These are phyloP conservation scores for Hypomyces perniciosus DNA, from an alignment of 2,329 filamentous ascomycete genomes.

Conservation along the genomic window DNA sequence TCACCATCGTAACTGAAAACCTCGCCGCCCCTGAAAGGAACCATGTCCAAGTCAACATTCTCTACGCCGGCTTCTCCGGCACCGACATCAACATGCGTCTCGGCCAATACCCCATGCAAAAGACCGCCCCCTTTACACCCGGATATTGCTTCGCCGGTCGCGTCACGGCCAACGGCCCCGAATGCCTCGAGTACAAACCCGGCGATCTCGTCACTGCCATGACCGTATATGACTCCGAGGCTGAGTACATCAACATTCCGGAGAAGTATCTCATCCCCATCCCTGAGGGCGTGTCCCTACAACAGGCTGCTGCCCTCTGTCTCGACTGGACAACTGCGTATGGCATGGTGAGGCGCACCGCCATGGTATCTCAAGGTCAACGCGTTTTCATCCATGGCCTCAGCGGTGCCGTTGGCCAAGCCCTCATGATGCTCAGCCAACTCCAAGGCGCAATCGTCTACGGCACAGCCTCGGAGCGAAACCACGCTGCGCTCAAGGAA, in stretches of 20 bases:
- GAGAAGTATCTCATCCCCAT: constrained; percentile 41
- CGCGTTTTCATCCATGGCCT: constrained; percentile 46
- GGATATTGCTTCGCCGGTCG: constrained; percentile 44
- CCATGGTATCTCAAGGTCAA: constrained; percentile 36
- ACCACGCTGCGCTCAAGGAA: constrained; percentile 34
- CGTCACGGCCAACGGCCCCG: constrained; percentile 33
- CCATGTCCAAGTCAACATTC: constrained; percentile 41
- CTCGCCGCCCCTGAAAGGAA: constrained; percentile 34
- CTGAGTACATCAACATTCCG: constrained; percentile 39
- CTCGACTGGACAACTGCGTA: constrained; percentile 43
- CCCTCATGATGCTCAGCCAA: constrained; percentile 34
- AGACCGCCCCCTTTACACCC: constrained; percentile 39
- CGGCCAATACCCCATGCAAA: constrained; percentile 42
- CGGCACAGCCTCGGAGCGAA: constrained; percentile 41
- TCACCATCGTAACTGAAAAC: constrained; percentile 28
- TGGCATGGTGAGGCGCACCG: constrained; percentile 30
- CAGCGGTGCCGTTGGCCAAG: constrained; percentile 44
- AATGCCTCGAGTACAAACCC: constrained; percentile 23
- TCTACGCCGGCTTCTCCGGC: constrained; percentile 43
- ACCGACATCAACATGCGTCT: constrained; percentile 44
- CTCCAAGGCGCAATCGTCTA: constrained; percentile 41
- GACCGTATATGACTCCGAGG: constrained; percentile 37
- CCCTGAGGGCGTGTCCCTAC: constrained; percentile 34
- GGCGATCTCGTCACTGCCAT: constrained; percentile 32
- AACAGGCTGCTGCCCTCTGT: constrained; percentile 34